Base-by-base conservation (phyloP, 257 asterid genomes). In the Solanum commersonii region DNA sequence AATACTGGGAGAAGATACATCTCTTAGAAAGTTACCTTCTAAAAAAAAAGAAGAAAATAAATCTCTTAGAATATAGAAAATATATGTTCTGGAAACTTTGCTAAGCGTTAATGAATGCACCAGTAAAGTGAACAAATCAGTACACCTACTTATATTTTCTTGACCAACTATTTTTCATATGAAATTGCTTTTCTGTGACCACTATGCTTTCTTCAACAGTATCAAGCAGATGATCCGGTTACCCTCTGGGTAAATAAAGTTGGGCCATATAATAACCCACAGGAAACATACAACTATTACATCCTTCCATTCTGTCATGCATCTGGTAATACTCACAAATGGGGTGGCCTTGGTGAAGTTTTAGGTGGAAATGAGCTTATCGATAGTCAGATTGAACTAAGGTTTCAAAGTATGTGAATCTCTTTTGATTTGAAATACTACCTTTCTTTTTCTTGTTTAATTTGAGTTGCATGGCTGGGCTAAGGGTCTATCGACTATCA, bases 281-380 rank as follows among this genome's bases (percentile, higher is more conserved):
- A 97, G 89, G 99, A 97, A 90, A 97, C 99, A 10, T 97, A 97
- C 95, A 97, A 97, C 90, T 97, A 97, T 84, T 95, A 92, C 91
- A 95, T 94, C 91, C 98, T 95, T 87, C 99, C 99, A 5, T 97
- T 97, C 91, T 97, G 99, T 90, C 98, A 76, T 89, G 93, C 93
- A 71, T 91, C 92, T 44, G 97, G 97, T 49, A 56, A 56, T 83
- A 91, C 96, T 85, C 99, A 95, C 92, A 97, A 95, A 91, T 97
- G 99, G 99, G 99, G 98, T 91, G 98, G 98, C 82, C 98, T 97
- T 83, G 99, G 99, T 70, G 99, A 97, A 92, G 99, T 97, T 81
- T 94, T 97, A 84, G 99, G 98, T 76, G 99, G 99, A 92, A 97
- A 97, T 89, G 99, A 97, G 92, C 99, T 97, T 77, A 97, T 97